Evolutionary conservation across 495 filamentous ascomycete genomes (phyloP).

Genomic region (Xylaria castorea): DNA sequence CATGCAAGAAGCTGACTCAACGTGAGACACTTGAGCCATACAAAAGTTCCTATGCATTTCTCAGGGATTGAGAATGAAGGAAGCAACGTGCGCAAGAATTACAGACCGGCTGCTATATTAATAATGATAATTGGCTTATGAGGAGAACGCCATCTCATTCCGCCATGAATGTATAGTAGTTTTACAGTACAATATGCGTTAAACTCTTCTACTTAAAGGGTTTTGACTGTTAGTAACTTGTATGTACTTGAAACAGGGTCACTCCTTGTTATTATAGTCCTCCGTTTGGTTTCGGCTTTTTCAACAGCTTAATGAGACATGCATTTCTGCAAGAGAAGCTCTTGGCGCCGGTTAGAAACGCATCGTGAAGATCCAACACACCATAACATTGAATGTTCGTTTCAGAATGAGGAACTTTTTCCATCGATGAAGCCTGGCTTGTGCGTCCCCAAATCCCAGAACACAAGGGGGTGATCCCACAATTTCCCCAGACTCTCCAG

Average conservation of each 20-base stretch:
- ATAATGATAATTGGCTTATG: not conserved
- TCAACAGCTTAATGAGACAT: not conserved
- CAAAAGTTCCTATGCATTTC: not conserved
- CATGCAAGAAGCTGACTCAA: not conserved
- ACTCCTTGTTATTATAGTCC: not conserved
- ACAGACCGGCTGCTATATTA: not conserved
- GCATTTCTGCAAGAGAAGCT: not conserved
- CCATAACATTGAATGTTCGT: not conserved
- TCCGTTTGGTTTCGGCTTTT: not conserved
- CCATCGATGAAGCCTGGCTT: not conserved
- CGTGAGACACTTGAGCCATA: not conserved
- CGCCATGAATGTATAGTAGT: not conserved
- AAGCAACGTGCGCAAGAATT: constrained; percentile 1
- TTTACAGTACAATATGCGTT: not conserved
- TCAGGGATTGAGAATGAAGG: not conserved
- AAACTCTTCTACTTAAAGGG: not conserved
- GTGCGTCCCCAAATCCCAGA: not conserved
- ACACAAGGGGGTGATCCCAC: constrained; percentile 25
- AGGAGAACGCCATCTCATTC: not conserved
- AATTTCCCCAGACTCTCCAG: constrained; percentile 24
- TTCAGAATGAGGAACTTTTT: not conserved
- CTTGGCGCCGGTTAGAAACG: not conserved
- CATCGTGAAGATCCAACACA: constrained; percentile 11
- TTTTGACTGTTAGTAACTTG: not conserved
- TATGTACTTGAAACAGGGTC: not conserved